Percentiles rank a stretch among this genome's conserved stretches.
phyloP scores from a whole-genome alignment of 805 yeast species.

The Hanseniaspora meyeri region DNA sequence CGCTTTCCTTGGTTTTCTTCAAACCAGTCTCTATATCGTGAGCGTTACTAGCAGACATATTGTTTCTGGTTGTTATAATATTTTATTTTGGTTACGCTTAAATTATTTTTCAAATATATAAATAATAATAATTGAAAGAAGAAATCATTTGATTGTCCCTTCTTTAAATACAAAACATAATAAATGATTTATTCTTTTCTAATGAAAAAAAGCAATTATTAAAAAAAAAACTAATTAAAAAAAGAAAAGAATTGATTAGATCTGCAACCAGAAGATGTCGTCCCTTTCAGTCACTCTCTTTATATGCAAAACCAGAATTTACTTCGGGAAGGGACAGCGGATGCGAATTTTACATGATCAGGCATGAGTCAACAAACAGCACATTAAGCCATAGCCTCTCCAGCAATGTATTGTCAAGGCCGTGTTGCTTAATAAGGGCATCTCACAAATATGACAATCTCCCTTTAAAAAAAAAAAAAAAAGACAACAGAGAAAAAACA shows the following conservation, averaged over 20 bases:
- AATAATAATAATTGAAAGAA: too few relatives aligned
- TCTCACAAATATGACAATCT: neutral
- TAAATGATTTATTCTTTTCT: too few relatives aligned
- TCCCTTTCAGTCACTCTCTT: neutral
- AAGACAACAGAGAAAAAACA: too few relatives aligned
- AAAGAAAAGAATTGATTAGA: too few relatives aligned
- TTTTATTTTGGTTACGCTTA: too few relatives aligned
- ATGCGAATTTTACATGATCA: neutral
- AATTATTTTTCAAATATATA: too few relatives aligned
- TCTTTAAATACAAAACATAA: too few relatives aligned
- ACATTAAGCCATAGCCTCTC: neutral
- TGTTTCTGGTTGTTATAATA: neutral
- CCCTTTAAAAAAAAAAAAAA: too few relatives aligned
- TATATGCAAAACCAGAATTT: neutral
- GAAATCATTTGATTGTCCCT: too few relatives aligned
- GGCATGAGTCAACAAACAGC: neutral
- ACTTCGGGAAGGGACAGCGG: neutral
- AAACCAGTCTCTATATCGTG: neutral
- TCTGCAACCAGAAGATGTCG: too few relatives aligned
- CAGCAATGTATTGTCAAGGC: neutral
- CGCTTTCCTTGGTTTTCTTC: neutral
- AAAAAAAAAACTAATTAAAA: too few relatives aligned
- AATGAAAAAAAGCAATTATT: too few relatives aligned
- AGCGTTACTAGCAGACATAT: neutral
- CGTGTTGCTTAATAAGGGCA: neutral